These are phyloP conservation scores for Aspergillus sp. DNA, from an alignment of 2,329 filamentous ascomycete species.

Conservation along the genomic window DNA sequence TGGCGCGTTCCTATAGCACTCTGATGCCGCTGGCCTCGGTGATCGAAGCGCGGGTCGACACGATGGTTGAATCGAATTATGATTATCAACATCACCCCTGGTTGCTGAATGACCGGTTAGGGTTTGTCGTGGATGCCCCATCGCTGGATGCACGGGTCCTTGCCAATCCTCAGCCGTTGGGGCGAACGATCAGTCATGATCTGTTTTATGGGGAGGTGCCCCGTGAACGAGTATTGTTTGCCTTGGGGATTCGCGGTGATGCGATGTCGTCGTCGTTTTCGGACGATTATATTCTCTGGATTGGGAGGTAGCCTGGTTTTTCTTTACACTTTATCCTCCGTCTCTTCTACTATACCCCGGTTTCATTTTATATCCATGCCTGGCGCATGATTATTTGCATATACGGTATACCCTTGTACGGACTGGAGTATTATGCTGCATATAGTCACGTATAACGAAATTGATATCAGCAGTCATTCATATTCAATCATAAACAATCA, in stretches of 20 bases:
- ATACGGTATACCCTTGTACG: no score
- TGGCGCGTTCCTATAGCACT: conserved; percentile 51
- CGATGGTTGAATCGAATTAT: conserved; percentile 31
- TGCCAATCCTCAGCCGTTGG: conserved; percentile 1
- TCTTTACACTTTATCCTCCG: neutral
- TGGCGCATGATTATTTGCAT: no score
- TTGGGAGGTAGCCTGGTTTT: conserved; percentile 8
- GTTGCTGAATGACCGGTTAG: conserved; percentile 24
- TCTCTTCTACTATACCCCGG: neutral
- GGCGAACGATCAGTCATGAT: conserved; percentile 27
- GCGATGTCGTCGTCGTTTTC: conserved; percentile 6
- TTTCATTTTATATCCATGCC: neutral
- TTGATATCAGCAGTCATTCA: no score
- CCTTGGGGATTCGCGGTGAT: conserved; percentile 22
- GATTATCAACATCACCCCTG: conserved; percentile 19
- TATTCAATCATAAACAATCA: no score
- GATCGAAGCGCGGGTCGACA: conserved; percentile 41
- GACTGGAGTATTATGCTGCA: no score
- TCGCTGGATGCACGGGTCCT: conserved; percentile 36
- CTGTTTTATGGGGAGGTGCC: conserved; percentile 33
- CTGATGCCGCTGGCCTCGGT: conserved; percentile 20
- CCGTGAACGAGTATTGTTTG: conserved; percentile 20
- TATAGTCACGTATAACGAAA: no score
- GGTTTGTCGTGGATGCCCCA: conserved; percentile 28
- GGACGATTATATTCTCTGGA: conserved; percentile 21